Evolutionary conservation across 768 basidiomycete species (phyloP), one percentile per base, ranked within the genome.

Genomic region (Calocybe gangraenosa): DNA sequence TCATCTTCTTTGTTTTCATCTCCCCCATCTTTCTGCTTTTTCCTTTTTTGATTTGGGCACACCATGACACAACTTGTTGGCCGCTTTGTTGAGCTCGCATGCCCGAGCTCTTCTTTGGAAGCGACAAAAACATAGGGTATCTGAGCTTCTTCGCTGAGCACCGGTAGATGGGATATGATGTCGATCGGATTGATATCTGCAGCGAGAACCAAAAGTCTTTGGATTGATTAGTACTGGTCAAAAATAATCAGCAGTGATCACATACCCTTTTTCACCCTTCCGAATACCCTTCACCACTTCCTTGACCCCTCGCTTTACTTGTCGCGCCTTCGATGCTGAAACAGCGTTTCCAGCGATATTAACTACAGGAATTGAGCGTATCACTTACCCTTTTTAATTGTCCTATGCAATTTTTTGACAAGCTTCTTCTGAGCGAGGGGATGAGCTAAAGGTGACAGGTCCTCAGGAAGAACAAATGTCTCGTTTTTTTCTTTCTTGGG

Each of bases 51-150:
- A 59, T 84, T 73, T 1, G 90, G 88, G 63, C 88, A 93, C 42
- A 98, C 75, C 82, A 99, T 88, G 3, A 99, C 94, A 65, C 94
- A 97, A 55, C 92, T 95, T 39, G 96, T 99, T 25, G 96, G 95
- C 55, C 96, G 84, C 70, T 99, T 99, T 35, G 96, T 99, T 40
- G 91, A 87, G 60, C 92, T 92, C 14, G 94, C 91, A 55, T 88
- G 84, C 0, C 96, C 96, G 21, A 99, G 83, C 60, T 95, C 92
- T 66, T 98, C 96, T 62, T 95, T 96, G 3, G 89, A 93, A 2
- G 84, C 59, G 11, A 94, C 87, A 61, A 92, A 94, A 39, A 93
- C 75, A 59, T 93, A 95, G 0, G 92, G 92, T 62, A 92, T 84
- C 30, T 82, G 74, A 8, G 92, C 87, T 63, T 99, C 96, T 70